phyloP scores from a whole-genome alignment of 2,329 filamentous ascomycete species.

The Alternaria viburni region DNA sequence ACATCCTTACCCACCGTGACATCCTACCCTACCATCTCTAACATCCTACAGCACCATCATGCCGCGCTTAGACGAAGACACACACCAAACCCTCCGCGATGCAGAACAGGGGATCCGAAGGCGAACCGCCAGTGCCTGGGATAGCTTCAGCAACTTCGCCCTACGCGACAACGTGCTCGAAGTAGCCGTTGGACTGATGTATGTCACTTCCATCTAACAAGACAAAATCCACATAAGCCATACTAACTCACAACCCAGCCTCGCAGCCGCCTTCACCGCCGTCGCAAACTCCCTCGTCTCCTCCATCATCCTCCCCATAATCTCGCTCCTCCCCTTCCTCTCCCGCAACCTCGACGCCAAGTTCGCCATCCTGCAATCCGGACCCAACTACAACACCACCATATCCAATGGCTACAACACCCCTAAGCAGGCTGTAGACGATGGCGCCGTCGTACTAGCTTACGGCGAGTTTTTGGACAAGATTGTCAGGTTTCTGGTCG shows the following conservation, averaged over 20 bases:
- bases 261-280: slow-evolving; percentile 73
- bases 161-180: slow-evolving; percentile 77
- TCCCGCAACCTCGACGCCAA: slow-evolving; percentile 76
- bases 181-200: slow-evolving; percentile 79
- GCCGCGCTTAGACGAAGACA: slow-evolving; percentile 41
- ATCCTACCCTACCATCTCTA: background rate
- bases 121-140: slow-evolving; percentile 59
- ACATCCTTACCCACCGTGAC: background rate
- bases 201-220: background rate
- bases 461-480: slow-evolving; percentile 74
- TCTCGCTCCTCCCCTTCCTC: slow-evolving; percentile 72
- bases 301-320: slow-evolving; percentile 71
- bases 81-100: slow-evolving; percentile 54
- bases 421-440: slow-evolving; percentile 69
- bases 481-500: slow-evolving; percentile 68
- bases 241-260: slow-evolving; percentile 50
- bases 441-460: slow-evolving; percentile 74
- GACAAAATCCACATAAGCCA: background rate
- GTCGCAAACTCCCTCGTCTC: slow-evolving; percentile 75
- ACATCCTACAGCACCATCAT: slow-evolving; percentile 16
- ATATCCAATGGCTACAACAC: slow-evolving; percentile 70
- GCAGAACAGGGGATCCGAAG: slow-evolving; percentile 53
- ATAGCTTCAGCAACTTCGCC: slow-evolving; percentile 74
- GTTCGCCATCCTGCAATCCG: slow-evolving; percentile 69
- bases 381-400: slow-evolving; percentile 54